Percentiles rank a stretch among this genome's conserved stretches.
phyloP scores from a whole-genome alignment of 176 grass and related monocot genomes.

The Rhynchospora tenuis region DNA sequence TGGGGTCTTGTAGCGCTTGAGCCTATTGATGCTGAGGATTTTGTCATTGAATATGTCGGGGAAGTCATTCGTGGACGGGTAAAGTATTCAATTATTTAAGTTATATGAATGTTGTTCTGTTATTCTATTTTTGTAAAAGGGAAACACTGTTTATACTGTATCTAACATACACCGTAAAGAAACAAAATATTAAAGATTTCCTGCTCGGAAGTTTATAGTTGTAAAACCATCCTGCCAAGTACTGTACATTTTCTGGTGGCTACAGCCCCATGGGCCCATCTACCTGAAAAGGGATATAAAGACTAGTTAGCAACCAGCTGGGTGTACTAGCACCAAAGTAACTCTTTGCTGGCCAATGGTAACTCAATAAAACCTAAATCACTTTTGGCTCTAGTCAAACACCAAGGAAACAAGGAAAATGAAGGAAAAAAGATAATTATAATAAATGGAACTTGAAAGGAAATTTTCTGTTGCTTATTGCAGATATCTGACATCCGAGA shows the following conservation, averaged over 20 bases:
- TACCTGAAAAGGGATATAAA: no score
- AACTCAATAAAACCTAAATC: neutral
- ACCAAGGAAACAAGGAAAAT: neutral
- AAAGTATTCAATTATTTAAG: slow-evolving; percentile 33
- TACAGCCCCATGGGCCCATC: no score
- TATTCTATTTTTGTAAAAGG: neutral
- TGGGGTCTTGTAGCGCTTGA: slow-evolving; percentile 97
- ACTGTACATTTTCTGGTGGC: no score
- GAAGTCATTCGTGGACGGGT: slow-evolving; percentile 79
- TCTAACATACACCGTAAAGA: neutral
- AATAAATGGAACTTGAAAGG: neutral
- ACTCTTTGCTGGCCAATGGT: neutral
- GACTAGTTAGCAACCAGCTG: neutral
- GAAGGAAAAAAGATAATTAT: neutral
- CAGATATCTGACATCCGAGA: slow-evolving; percentile 92
- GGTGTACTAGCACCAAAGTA: neutral
- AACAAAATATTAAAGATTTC: neutral
- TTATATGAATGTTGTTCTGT: slow-evolving; percentile 16
- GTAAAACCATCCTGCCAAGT: neutral
- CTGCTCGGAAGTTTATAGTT: neutral
- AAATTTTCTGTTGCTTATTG: slow-evolving; percentile 17
- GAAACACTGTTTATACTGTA: neutral
- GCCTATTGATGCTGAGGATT: slow-evolving; percentile 86
- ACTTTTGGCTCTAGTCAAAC: neutral
- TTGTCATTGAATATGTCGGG: slow-evolving; percentile 99